Evolutionary conservation across 495 filamentous ascomycete genomes (phyloP).

Genomic region (Aspergillus diversus): DNA sequence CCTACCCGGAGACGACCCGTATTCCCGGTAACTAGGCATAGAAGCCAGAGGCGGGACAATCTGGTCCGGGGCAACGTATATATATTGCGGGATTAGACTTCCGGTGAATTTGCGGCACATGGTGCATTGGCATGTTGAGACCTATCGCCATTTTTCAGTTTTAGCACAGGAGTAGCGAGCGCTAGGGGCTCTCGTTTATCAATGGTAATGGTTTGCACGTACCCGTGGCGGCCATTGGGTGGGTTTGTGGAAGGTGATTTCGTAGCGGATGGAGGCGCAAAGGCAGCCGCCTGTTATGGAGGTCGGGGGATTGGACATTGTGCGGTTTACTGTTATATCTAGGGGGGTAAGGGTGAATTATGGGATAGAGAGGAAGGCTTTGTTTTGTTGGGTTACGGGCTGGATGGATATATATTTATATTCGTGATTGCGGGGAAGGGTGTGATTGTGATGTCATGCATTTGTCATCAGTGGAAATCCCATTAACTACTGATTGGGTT

Average conservation of each 20-base stretch:
- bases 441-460: no score
- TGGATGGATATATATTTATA: no score
- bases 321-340: background rate
- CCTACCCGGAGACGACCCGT: background rate
- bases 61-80: background rate
- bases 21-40: background rate
- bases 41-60: background rate
- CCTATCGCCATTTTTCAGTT: no score
- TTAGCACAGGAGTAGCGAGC: no score
- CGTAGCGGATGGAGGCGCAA: background rate
- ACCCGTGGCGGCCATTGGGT: background rate
- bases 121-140: background rate
- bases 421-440: no score
- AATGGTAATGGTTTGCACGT: no score
- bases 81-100: background rate
- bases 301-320: background rate
- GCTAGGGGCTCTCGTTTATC: no score
- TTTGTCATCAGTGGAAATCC: no score
- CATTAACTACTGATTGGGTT: no score
- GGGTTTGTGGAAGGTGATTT: background rate
- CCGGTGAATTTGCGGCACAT: slow-evolving; percentile 3
- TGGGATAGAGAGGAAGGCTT: no score
- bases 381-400: no score
- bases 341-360: no score
- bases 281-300: background rate